Evolutionary conservation across 495 filamentous ascomycete species (phyloP).

Genomic region (Tetracladium setigerum): DNA sequence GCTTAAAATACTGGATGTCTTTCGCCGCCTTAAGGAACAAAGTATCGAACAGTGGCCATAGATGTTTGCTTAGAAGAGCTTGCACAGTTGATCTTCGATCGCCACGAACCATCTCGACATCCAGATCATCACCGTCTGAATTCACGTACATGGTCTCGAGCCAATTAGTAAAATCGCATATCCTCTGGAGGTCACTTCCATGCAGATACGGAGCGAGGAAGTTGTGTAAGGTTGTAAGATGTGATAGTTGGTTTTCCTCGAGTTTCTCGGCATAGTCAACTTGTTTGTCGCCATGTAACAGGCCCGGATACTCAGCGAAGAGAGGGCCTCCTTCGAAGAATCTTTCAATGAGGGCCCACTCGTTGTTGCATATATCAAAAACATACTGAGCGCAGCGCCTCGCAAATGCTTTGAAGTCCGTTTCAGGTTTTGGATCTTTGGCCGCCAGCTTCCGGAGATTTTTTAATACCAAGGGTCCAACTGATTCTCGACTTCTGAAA

Average conservation of each 20-base stretch:
- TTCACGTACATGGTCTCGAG: slow-evolving; percentile 76
- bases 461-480: slow-evolving; percentile 30
- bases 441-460: slow-evolving; percentile 35
- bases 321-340: slow-evolving; percentile 43
- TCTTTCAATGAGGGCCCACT: slow-evolving; percentile 35
- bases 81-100: slow-evolving; percentile 58
- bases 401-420: slow-evolving; percentile 44
- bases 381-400: slow-evolving; percentile 33
- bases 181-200: slow-evolving; percentile 32
- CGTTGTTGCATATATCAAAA: slow-evolving; percentile 38
- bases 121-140: slow-evolving; percentile 63
- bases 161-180: slow-evolving; percentile 75
- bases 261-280: slow-evolving; percentile 38
- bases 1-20: slow-evolving; percentile 63
- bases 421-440: slow-evolving; percentile 45
- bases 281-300: slow-evolving; percentile 32
- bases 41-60: slow-evolving; percentile 43
- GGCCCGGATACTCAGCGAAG: slow-evolving; percentile 34
- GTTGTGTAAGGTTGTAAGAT: slow-evolving; percentile 27
- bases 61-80: slow-evolving; percentile 43
- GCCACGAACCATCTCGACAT: slow-evolving; percentile 64
- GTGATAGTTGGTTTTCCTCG: slow-evolving; percentile 23
- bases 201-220: slow-evolving; percentile 36
- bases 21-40: slow-evolving; percentile 35
- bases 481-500: slow-evolving; percentile 49